Conservation (phyloP, 805 yeast species). For the Metschnikowia amazonensis region DNA sequence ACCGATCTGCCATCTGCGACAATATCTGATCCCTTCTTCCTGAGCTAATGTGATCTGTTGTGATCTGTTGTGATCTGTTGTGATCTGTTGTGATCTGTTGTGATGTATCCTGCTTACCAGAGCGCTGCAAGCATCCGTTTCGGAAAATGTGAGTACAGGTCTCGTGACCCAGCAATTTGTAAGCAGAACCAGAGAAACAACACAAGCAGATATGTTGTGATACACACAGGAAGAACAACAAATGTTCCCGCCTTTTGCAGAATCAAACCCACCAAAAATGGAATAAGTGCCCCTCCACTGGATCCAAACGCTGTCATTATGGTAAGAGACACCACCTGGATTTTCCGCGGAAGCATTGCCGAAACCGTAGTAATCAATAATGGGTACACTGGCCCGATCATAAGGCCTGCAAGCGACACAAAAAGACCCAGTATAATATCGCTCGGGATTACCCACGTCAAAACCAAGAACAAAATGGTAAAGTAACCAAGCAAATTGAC, state of each 20-base stretch:
- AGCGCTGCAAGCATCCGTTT: neutral
- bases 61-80: no score
- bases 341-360: slow-evolving; percentile 22
- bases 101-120: neutral
- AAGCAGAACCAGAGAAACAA: slow-evolving; percentile 16
- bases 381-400: slow-evolving; percentile 24
- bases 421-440: slow-evolving; percentile 17
- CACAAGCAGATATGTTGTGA: slow-evolving; percentile 18
- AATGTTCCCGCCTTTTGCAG: slow-evolving; percentile 22
- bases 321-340: slow-evolving; percentile 23
- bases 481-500: slow-evolving; percentile 12
- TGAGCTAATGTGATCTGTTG: no score
- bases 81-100: no score
- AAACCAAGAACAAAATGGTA: slow-evolving; percentile 14
- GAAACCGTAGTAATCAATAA: slow-evolving; percentile 21
- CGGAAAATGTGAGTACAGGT: neutral
- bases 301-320: slow-evolving; percentile 25
- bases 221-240: slow-evolving; percentile 23
- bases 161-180: neutral
- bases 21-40: no score
- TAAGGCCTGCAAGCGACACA: slow-evolving; percentile 19
- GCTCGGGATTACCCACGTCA: slow-evolving; percentile 19
- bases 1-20: no score
- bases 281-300: slow-evolving; percentile 24
- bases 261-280: slow-evolving; percentile 22